phyloP scores from a whole-genome alignment of 768 basidiomycete genomes.

The Trametes gibbosa region DNA sequence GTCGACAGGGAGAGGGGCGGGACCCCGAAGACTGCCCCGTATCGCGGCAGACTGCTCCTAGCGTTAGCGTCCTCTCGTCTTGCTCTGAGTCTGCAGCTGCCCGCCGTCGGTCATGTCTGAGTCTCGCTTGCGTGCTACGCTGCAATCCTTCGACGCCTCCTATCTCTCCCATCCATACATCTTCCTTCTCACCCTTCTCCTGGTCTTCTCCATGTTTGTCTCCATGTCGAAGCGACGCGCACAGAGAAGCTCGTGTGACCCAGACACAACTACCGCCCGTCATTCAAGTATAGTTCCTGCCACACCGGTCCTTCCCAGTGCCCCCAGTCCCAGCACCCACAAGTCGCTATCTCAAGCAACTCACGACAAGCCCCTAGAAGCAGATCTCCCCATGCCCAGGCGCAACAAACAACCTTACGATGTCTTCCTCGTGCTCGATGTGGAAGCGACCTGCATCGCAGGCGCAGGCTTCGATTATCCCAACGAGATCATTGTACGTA shows the following conservation, averaged over 20 bases:
- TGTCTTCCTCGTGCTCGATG: conserved; percentile 83
- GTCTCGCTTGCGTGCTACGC: conserved; percentile 4
- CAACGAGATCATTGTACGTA: conserved; percentile 91
- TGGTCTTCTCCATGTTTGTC: background rate
- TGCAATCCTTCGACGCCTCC: background rate
- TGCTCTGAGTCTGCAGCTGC: no score
- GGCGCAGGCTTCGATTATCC: conserved; percentile 79
- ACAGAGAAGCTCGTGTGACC: conserved; percentile 8
- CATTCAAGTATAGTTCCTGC: background rate
- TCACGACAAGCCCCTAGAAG: background rate
- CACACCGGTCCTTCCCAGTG: background rate
- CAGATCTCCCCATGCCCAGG: background rate
- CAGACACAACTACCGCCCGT: background rate
- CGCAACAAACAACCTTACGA: conserved; percentile 55
- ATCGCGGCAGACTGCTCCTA: background rate
- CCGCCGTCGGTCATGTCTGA: conserved; percentile 14
- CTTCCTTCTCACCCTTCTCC: background rate
- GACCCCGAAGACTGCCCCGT: conserved; percentile 7
- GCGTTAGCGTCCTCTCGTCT: background rate
- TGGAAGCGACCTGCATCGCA: conserved; percentile 78
- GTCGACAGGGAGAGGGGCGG: background rate
- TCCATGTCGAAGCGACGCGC: background rate
- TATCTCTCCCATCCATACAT: background rate
- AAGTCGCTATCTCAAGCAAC: background rate
- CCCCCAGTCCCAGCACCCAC: background rate